Evolutionary conservation across 2,329 filamentous ascomycete species (phyloP), one percentile per base, ranked within the genome.

Genomic region (Pseudocercospora vitis): DNA sequence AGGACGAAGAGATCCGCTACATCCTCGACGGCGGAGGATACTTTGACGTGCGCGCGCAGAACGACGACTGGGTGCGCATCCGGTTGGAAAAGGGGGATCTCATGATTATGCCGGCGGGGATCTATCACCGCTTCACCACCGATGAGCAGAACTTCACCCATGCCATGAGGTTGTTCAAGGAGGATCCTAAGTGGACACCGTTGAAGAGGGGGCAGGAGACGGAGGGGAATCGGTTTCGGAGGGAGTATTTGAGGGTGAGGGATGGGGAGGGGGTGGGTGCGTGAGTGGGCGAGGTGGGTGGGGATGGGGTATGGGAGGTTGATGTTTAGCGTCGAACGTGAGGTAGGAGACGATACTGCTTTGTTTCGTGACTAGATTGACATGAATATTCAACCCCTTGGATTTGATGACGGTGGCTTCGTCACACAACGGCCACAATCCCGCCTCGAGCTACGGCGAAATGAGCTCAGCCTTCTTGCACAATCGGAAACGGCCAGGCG

Each of bases 1-100:
- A 99, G 76, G 94, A 99, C 64, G 94, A 99, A 76, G 94, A 99
- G 80, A 99, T 99, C 62, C 81, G 94, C 44, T 99, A 96, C 68
- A 91, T 99, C 62, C 79, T 90, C 26, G 91, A 87, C 57, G 94
- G 94, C 0, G 81, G 83, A 51, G 94, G 94, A 0, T 99, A 88
- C 72, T 99, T 99, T 70, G 94, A 99, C 73, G 91, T 99, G 2
- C 79, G 94, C 45, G 86, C 84, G 67, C 78, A 87, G 71, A 82
- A 81, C 16, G 92, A 97, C 68, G 84, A 88, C 61, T 99, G 94
- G 94, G 83, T 99, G 54, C 79, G 94, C 55, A 91, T 99, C 57
- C 76, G 79, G 66, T 76, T 99, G 53, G 88, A 88, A 71, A 94
- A 94, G 78, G 81, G 84, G 50, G 94, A 99, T 75, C 76, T 99